Percentiles rank a stretch among this genome's conserved stretches.
phyloP scores from a whole-genome alignment of 345 rosid genomes.

The Citrus sp. region DNA sequence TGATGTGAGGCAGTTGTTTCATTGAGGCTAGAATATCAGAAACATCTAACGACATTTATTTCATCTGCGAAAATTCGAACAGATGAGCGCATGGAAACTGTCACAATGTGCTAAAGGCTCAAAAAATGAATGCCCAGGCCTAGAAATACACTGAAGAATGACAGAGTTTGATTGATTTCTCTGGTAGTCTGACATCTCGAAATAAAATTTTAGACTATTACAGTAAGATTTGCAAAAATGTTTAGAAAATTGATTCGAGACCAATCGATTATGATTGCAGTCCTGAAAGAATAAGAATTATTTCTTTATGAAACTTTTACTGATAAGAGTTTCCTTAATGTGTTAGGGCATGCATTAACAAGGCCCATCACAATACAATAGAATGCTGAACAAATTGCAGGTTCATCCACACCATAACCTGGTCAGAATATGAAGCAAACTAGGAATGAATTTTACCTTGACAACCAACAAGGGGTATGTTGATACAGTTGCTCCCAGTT shows the following conservation, averaged over 20 bases:
- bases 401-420: not conserved
- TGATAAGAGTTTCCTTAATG: not conserved
- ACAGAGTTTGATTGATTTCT: not conserved
- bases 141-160: not conserved
- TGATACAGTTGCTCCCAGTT: conserved; percentile 64
- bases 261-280: not conserved
- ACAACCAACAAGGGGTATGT: conserved; percentile 70
- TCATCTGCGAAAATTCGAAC: not conserved
- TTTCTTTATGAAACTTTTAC: not conserved
- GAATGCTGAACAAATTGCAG: no score
- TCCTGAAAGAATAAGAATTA: not conserved
- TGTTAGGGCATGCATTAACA: not conserved
- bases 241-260: not conserved
- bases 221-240: not conserved
- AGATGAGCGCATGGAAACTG: not conserved
- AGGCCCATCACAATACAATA: not conserved
- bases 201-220: not conserved
- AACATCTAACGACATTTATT: not conserved
- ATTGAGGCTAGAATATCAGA: not conserved
- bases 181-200: not conserved
- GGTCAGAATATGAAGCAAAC: not conserved
- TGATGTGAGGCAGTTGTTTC: not conserved
- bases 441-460: conserved; percentile 41
- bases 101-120: not conserved
- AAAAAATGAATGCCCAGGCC: not conserved